phyloP scores from a whole-genome alignment of 208 protist species.

The Vickermania ingenoplastis region DNA sequence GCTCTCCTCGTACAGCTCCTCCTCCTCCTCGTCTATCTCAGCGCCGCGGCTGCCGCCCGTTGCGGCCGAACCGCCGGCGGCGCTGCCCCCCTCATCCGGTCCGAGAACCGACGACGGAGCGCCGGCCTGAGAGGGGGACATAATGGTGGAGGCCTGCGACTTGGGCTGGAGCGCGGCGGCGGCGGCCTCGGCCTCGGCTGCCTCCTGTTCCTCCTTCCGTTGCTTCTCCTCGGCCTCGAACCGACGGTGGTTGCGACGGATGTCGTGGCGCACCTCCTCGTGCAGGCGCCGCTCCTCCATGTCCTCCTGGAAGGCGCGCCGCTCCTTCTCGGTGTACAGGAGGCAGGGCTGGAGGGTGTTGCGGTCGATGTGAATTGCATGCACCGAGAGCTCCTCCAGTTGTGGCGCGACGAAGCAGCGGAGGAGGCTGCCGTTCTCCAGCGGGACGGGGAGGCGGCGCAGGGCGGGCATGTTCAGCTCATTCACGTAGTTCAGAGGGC shows the following conservation, averaged over 20 bases:
- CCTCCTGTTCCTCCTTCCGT: conserved; percentile 1
- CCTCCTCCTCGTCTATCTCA: neutral
- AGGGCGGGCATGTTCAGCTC: conserved; percentile 13
- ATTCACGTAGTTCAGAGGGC: conserved; percentile 17
- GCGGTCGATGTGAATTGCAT: conserved; percentile 15
- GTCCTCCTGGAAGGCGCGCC: neutral
- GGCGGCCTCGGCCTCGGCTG: conserved; percentile 1
- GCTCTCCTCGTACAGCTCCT: neutral
- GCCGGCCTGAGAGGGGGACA: neutral
- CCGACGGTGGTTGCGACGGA: neutral
- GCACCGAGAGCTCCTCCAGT: conserved; percentile 14
- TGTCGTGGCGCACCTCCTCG: neutral
- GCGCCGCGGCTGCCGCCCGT: neutral
- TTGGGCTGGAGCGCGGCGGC: neutral
- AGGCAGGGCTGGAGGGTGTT: conserved; percentile 14
- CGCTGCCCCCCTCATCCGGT: neutral
- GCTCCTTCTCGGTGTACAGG: neutral
- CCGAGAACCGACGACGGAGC: neutral
- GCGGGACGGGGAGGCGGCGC: conserved; percentile 13
- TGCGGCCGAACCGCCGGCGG: neutral
- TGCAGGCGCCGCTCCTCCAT: neutral
- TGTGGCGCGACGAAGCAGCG: conserved; percentile 19
- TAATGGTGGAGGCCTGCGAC: neutral
- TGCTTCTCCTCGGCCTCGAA: neutral
- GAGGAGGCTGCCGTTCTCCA: conserved; percentile 14